Conservation (phyloP, 495 filamentous ascomycete genomes). For the Xylaria castorea region DNA sequence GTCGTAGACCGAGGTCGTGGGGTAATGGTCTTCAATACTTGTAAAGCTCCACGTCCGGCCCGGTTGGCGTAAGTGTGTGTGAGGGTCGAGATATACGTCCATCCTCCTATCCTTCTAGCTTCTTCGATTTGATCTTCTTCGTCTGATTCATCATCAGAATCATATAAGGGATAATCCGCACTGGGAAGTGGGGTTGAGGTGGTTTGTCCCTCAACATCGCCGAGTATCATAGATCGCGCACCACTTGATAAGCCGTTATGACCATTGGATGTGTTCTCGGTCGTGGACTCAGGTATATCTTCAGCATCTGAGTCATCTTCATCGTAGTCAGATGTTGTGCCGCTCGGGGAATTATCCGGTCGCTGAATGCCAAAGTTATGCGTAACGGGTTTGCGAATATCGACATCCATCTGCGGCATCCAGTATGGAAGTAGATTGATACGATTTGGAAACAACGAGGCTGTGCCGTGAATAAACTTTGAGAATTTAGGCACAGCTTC, state of each 20-base stretch:
- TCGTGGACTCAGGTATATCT: slow-evolving; percentile 37
- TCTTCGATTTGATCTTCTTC: slow-evolving; percentile 73
- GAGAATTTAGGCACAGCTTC: slow-evolving; percentile 99
- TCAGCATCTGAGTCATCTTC: slow-evolving; percentile 67
- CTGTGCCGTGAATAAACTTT: slow-evolving; percentile 97
- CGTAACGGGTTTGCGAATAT: slow-evolving; percentile 91
- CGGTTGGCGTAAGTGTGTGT: slow-evolving; percentile 42
- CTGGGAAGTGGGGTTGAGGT: slow-evolving; percentile 56
- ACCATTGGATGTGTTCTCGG: slow-evolving; percentile 27
- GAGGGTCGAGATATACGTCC: slow-evolving; percentile 68
- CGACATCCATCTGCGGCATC: slow-evolving; percentile 97
- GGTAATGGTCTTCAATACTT: slow-evolving; percentile 57
- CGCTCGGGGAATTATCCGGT: slow-evolving; percentile 72
- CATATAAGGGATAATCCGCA: slow-evolving; percentile 85
- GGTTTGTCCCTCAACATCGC: slow-evolving; percentile 58
- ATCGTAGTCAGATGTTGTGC: slow-evolving; percentile 77
- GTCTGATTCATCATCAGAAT: slow-evolving; percentile 83
- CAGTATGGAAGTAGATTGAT: slow-evolving; percentile 95
- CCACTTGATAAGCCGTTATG: slow-evolving; percentile 45
- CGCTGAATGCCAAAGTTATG: slow-evolving; percentile 89
- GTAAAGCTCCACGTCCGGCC: slow-evolving; percentile 46
- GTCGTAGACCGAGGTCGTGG: slow-evolving; percentile 67
- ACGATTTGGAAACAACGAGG: slow-evolving; percentile 81
- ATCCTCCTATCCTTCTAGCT: slow-evolving; percentile 73
- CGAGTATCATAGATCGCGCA: slow-evolving; percentile 38